Base-by-base conservation (phyloP, 257 asterid species). In the Solanum tarapatanum region DNA sequence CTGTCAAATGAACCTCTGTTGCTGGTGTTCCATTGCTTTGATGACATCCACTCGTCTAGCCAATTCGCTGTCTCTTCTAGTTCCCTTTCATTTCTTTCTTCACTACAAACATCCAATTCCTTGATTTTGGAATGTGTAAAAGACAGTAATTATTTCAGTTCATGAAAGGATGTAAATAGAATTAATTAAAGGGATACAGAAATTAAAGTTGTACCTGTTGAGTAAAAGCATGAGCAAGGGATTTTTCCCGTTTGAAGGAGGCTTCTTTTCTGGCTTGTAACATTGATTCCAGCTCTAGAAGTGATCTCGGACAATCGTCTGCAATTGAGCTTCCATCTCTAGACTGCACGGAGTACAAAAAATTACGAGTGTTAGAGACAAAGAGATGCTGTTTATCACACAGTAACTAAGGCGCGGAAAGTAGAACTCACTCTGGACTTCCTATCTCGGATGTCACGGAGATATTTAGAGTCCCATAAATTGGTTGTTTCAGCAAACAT, bases 261-360 rank as follows among this genome's bases (percentile, higher is more conserved):
- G 97, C 96, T 90, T 94, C 98, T 48, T 94, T 96, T 91, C 98
- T 94, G 48, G 94, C 94, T 82, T 90, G 94, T 39, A 95, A 88
- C 39, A 93, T 90, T 4, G 96, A 96, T 89, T 95, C 94, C 3
- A 94, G 94, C 88, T 95, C 98, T 82, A 93, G 93, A 24, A 96
- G 94, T 39, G 98, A 92, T 7, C 94, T 90, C 7, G 98, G 98
- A 86, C 96, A 92, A 2, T 94, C 97, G 9, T 95, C 97, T 3
- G 93, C 91, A 9, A 92, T 86, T 48, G 88, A 87, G 89, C 93
- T 92, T 89, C 98, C 93, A 24, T 93, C 95, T 88, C 93, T 93
- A 2, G 95, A 94, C 98, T 95, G 94, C 75, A 62, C 66, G 55
- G 85, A 23, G 8, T 62, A 26, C 7, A 26, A 48, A 28, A 32